These are phyloP conservation scores for Pichia eremophila DNA, from an alignment of 805 yeast genomes.

Conservation along the genomic window DNA sequence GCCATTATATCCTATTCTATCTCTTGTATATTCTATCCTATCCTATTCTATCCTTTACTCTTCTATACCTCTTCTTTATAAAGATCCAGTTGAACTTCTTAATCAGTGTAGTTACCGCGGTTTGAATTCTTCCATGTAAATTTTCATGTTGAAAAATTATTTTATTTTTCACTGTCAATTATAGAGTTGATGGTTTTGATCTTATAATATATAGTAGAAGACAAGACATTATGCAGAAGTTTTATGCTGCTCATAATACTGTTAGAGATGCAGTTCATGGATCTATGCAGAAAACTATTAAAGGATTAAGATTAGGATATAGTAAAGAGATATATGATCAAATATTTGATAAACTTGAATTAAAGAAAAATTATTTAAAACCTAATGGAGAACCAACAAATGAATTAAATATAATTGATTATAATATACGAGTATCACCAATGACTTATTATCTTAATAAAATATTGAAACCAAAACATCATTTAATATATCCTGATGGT, in stretches of 20 bases:
- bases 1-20: conserved; percentile 1
- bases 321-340: conserved; percentile 14
- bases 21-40: not conserved
- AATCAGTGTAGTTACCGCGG: too few species aligned
- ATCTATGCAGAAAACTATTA: not conserved
- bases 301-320: conserved; percentile 10
- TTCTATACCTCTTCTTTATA: too few species aligned
- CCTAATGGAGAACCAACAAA: conserved; percentile 19
- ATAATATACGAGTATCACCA: conserved; percentile 50
- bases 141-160: not conserved
- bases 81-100: too few species aligned
- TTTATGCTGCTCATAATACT: conserved; percentile 4
- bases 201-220: too few species aligned
- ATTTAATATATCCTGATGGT: conserved; percentile 38
- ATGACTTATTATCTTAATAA: conserved; percentile 57
- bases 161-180: too few species aligned
- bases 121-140: too few species aligned
- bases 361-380: conserved; percentile 24
- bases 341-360: conserved; percentile 40
- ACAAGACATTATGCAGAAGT: conserved; percentile 15
- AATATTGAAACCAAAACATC: conserved; percentile 50
- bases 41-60: too few species aligned
- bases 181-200: too few species aligned
- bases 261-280: conserved; percentile 3
- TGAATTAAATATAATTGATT: conserved; percentile 45